A percentile compares a stretch with the other conserved stretches of the same genome.
These are phyloP conservation scores for Funneliformis geosporum DNA, from an alignment of 192 early-diverging fungal genomes.

Conservation along the genomic window DNA sequence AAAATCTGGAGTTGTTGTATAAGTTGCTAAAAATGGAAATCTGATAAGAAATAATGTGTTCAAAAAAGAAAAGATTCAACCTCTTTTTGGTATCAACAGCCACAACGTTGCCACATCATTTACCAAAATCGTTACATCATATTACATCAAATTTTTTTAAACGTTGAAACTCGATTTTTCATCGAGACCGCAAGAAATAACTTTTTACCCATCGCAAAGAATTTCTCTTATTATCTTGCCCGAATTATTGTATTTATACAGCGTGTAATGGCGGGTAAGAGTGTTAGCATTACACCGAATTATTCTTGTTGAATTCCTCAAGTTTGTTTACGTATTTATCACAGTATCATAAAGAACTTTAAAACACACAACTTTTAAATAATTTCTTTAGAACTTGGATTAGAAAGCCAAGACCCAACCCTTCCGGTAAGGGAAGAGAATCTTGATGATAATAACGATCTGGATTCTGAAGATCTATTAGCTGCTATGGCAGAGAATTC, in stretches of 20 bases:
- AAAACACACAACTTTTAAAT: neutral
- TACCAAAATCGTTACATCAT: neutral
- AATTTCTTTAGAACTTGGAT: neutral
- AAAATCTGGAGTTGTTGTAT: neutral
- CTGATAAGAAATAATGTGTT: neutral
- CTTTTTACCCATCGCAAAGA: neutral
- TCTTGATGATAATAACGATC: conserved; percentile 24
- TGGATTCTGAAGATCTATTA: conserved; percentile 12
- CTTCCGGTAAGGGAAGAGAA: conserved; percentile 29
- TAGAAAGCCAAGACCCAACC: conserved; percentile 18
- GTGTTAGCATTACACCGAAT: no score
- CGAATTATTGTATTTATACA: neutral
- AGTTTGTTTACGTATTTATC: no score
- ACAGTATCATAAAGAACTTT: neutral
- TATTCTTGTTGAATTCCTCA: neutral
- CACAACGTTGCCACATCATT: neutral
- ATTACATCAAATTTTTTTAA: neutral
- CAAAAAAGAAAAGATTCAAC: neutral
- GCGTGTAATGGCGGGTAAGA: neutral
- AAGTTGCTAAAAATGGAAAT: neutral
- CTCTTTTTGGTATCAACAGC: neutral
- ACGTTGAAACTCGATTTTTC: neutral
- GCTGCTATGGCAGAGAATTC: conserved; percentile 17
- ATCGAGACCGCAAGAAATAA: neutral
- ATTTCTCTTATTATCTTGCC: neutral